A percentile compares a stretch with the other conserved stretches of the same genome.
These are phyloP conservation scores for Trametes cingulata DNA, from an alignment of 768 basidiomycete species.

Conservation along the genomic window DNA sequence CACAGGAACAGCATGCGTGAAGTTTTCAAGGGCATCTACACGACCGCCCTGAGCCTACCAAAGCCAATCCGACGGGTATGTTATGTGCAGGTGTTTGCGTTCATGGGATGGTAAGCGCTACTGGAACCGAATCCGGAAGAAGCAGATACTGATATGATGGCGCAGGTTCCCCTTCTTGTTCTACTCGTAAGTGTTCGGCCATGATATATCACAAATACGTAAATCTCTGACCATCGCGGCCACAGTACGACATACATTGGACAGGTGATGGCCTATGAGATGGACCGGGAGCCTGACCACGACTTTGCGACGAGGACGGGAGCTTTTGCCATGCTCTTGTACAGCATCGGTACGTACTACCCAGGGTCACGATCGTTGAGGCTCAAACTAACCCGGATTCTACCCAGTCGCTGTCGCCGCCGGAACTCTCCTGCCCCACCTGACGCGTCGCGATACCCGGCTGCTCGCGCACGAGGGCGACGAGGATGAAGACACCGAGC, in stretches of 20 bases:
- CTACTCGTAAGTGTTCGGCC: slow-evolving; percentile 60
- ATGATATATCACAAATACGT: not conserved
- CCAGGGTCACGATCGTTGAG: not conserved
- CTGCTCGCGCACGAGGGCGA: slow-evolving; percentile 70
- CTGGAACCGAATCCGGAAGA: not conserved
- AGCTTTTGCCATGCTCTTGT: slow-evolving; percentile 85
- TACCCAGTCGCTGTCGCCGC: slow-evolving; percentile 78
- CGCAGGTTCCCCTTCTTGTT: slow-evolving; percentile 93
- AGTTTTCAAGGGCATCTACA: slow-evolving; percentile 74
- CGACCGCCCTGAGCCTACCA: slow-evolving; percentile 73
- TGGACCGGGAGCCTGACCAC: slow-evolving; percentile 69
- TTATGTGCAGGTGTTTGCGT: slow-evolving; percentile 91
- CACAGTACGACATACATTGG: slow-evolving; percentile 88
- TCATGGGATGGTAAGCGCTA: slow-evolving; percentile 85
- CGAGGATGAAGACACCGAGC: slow-evolving; percentile 75
- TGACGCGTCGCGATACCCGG: slow-evolving; percentile 79
- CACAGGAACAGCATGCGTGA: slow-evolving; percentile 15
- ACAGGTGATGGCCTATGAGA: slow-evolving; percentile 87
- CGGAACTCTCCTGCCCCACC: slow-evolving; percentile 77
- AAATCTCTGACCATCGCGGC: slow-evolving; percentile 1
- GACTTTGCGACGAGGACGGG: slow-evolving; percentile 86
- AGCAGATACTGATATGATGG: slow-evolving; percentile 10
- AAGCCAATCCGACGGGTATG: slow-evolving; percentile 86
- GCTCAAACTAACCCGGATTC: slow-evolving; percentile 12
- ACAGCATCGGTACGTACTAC: slow-evolving; percentile 74